phyloP scores from a whole-genome alignment of 2,329 filamentous ascomycete species.

The Monilinia laxa region DNA sequence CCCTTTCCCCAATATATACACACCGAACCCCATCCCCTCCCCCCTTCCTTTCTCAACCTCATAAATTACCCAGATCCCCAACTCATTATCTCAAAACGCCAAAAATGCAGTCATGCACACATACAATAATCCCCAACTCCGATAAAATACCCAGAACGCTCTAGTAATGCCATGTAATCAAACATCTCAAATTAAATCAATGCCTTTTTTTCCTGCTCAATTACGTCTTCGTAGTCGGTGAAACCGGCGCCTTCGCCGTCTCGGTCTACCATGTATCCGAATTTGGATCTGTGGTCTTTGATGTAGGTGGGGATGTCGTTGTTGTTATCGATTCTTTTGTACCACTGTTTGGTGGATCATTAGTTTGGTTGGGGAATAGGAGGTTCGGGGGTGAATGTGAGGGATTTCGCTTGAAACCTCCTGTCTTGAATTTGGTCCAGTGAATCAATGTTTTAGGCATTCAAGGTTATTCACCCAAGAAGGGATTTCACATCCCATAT shows the following conservation, averaged over 20 bases:
- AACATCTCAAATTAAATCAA: neutral
- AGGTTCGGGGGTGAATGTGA: neutral
- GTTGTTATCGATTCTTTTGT: conserved; percentile 43
- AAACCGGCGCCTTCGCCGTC: conserved; percentile 32
- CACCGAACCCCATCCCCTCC: neutral
- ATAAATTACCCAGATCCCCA: neutral
- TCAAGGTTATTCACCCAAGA: neutral
- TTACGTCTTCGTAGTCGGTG: conserved; percentile 25
- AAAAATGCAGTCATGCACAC: neutral
- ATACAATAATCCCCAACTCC: neutral
- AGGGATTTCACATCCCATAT: neutral
- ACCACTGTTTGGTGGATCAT: conserved; percentile 26
- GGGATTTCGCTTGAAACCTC: neutral
- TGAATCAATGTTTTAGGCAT: neutral
- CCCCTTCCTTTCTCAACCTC: neutral
- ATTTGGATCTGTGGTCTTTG: conserved; percentile 30
- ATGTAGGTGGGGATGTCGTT: conserved; percentile 46
- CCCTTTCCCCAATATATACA: too few relatives aligned
- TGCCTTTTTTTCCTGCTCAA: neutral
- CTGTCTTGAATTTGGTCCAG: neutral
- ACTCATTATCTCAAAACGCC: neutral
- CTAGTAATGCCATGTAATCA: neutral
- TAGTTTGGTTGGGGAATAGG: neutral
- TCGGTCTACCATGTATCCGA: conserved; percentile 32
- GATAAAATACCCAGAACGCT: neutral